Evolutionary conservation across 768 basidiomycete species (phyloP), one percentile per base, ranked within the genome.

Genomic region (Leccinellum luteum): DNA sequence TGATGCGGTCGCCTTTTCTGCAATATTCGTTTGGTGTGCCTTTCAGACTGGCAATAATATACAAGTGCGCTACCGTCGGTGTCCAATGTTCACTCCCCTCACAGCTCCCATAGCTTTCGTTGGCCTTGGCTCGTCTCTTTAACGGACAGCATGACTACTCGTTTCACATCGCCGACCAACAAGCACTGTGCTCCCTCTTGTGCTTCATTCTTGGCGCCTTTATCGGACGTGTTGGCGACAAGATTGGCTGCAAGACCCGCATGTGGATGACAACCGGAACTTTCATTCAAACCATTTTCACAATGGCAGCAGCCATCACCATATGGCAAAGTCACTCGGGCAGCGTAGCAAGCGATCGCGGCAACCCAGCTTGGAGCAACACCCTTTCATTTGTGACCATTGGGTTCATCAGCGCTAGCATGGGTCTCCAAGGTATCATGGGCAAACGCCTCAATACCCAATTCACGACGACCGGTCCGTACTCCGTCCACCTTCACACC

Each of bases 391-490:
- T 87, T 66, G 85, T 87, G 13, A 79, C 84, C 10, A 63, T 97
- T 15, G 92, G 81, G 1, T 90, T 92, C 70, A 85, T 93, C 72
- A 92, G 90, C 60, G 87, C 71, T 79, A 63, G 63, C 54, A 70
- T 97, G 65, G 94, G 94, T 7, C 74, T 94, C 32, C 93, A 95
- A 72, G 92, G 92, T 19, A 90, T 94, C 69, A 78, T 90, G 74
- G 91, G 86, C 52, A 94, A 94, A 74, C 76, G 89, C 34, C 69
- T 91, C 60, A 87, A 87, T 65, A 87, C 87, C 9, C 87, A 90
- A 68, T 93, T 89, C 68, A 85, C 86, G 15, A 89, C 87, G 0
- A 89, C 87, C 19, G 85, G 87, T 88, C 44, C 66, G 83, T 79
- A 9, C 2, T 13, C 31, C 3, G 3, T 28, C 8, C 6, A 2